phyloP scores from a whole-genome alignment of 2,329 filamentous ascomycete species.

The Fusarium sulawesiense region DNA sequence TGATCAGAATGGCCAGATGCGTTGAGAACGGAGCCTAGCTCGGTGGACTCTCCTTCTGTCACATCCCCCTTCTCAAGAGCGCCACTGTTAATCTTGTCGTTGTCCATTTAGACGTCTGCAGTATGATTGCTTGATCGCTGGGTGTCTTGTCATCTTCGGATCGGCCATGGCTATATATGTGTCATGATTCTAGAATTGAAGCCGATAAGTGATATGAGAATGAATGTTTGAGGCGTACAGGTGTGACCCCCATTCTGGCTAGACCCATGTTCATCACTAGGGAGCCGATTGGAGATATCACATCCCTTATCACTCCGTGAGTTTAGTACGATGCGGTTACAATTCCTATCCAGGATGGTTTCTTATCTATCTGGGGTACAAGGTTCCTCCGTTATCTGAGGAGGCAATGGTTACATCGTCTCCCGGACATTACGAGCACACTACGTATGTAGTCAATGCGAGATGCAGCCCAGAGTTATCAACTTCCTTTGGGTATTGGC shows the following conservation, averaged over 20 bases:
- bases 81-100: slow-evolving; percentile 14
- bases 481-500: accelerated
- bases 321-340: neutral
- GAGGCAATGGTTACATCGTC: slow-evolving; percentile 14
- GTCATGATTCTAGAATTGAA: accelerated
- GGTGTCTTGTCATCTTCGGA: too few relatives aligned
- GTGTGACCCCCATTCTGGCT: slow-evolving; percentile 18
- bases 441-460: neutral
- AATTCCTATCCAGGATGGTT: slow-evolving; percentile 4
- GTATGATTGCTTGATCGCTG: neutral
- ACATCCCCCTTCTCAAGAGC: slow-evolving; percentile 16
- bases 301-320: slow-evolving; percentile 1
- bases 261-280: slow-evolving; percentile 21
- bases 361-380: slow-evolving; percentile 31
- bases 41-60: slow-evolving; percentile 19
- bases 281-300: slow-evolving; percentile 5
- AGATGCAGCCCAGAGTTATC: neutral
- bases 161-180: neutral
- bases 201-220: slow-evolving; percentile 2
- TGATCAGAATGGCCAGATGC: slow-evolving; percentile 41
- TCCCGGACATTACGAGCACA: neutral
- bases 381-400: slow-evolving; percentile 13
- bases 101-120: slow-evolving; percentile 1
- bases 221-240: neutral
- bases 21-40: slow-evolving; percentile 22